Evolutionary conservation across 148 eudicot species (phyloP).

Genomic region (Spergularia marina): DNA sequence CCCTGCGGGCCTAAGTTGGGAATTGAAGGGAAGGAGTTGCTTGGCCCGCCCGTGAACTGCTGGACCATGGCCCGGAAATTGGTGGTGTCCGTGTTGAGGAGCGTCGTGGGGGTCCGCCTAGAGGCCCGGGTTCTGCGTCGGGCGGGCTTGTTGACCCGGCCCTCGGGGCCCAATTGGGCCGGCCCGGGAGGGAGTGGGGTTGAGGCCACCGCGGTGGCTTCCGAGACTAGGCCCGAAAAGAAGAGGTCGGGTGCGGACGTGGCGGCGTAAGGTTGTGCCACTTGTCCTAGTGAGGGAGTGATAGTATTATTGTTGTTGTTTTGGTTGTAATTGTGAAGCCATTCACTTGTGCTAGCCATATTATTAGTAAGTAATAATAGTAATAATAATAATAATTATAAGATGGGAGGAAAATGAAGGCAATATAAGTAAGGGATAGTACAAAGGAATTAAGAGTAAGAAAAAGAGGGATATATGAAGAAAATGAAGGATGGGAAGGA

Average conservation of each 20-base stretch:
- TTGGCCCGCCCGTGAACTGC: conserved; percentile 64
- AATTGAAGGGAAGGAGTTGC: conserved; percentile 1
- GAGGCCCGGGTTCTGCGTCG: conserved; percentile 58
- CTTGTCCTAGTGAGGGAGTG: conserved; percentile 10
- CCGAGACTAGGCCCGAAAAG: conserved; percentile 23
- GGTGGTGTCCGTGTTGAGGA: conserved; percentile 61
- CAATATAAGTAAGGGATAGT: not conserved
- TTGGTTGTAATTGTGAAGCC: conserved; percentile 31
- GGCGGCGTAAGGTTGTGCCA: conserved; percentile 6
- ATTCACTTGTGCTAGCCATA: conserved; percentile 34
- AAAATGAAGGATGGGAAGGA: not conserved
- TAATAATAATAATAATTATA: too few relatives aligned
- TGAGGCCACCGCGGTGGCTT: conserved; percentile 17
- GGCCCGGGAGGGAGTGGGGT: not conserved
- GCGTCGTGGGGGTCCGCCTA: conserved; percentile 59
- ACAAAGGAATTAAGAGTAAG: conserved; percentile 1
- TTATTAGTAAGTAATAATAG: not conserved
- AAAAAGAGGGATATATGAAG: not conserved
- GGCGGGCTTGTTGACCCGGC: conserved; percentile 49
- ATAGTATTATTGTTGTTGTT: conserved; percentile 6
- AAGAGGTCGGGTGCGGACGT: conserved; percentile 18
- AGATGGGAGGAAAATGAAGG: not conserved
- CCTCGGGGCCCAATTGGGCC: conserved; percentile 21
- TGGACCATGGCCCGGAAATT: conserved; percentile 87
- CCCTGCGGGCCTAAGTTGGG: conserved; percentile 11